A percentile compares a stretch with the other conserved stretches of the same genome.
Evolutionary conservation across 306 rosid species (phyloP).

Genomic region (Albizia julibrissin): DNA sequence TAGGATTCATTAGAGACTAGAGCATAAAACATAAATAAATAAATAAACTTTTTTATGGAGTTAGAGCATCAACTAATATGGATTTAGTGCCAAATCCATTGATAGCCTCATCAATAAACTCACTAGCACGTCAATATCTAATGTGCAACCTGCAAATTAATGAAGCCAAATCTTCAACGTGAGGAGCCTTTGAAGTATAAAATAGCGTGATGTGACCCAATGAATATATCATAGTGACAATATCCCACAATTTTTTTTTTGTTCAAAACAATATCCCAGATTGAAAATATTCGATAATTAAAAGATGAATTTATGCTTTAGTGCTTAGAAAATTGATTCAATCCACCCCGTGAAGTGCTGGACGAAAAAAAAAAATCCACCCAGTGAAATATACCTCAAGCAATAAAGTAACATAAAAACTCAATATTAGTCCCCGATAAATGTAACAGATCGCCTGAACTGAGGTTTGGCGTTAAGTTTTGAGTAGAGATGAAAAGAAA

Average conservation of each 20-base stretch:
- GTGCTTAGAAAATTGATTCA: background rate
- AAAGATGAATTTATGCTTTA: background rate
- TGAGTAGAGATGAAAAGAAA: background rate
- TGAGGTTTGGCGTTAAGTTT: background rate
- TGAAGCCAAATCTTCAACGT: background rate
- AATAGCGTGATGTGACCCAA: background rate
- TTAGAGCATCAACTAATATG: background rate
- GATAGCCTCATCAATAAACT: background rate
- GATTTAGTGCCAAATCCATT: background rate
- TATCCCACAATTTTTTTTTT: background rate
- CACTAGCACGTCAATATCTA: background rate
- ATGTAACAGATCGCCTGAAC: background rate
- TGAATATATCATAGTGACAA: background rate
- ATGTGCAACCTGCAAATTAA: background rate
- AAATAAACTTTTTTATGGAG: background rate
- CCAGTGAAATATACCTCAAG: background rate
- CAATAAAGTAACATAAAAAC: background rate
- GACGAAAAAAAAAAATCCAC: background rate
- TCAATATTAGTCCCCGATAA: background rate
- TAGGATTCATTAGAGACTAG: background rate
- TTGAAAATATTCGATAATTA: background rate
- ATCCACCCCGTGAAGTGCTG: background rate
- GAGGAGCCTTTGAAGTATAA: background rate
- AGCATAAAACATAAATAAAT: no score
- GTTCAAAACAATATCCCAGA: background rate